Conservation (phyloP, 805 yeast genomes). For the Metschnikowia cerradonensis region DNA sequence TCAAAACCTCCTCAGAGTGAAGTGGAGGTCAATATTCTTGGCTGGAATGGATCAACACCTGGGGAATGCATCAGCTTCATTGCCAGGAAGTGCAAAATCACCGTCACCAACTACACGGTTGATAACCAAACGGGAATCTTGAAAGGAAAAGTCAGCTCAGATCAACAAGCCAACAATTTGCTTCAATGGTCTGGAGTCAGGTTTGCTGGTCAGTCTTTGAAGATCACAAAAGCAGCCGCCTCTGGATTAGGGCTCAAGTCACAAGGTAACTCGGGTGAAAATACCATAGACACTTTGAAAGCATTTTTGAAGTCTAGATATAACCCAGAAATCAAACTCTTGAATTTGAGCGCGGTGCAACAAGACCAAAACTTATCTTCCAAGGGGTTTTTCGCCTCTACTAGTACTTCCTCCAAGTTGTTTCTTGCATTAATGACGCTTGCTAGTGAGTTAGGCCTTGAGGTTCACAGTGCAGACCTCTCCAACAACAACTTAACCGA, state of each 20-base stretch:
- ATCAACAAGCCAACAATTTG: constrained; percentile 56
- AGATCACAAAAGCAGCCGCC: constrained; percentile 39
- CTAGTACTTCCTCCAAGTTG: constrained; percentile 69
- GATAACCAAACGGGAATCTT: constrained; percentile 49
- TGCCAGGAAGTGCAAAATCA: constrained; percentile 59
- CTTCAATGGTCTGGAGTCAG: constrained; percentile 67
- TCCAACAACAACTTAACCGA: constrained; percentile 60
- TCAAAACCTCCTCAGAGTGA: constrained; percentile 4
- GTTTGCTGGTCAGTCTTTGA: constrained; percentile 71
- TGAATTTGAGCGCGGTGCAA: constrained; percentile 64
- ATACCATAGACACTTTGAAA: constrained; percentile 60
- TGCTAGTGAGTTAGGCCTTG: constrained; percentile 52
- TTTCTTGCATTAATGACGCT: constrained; percentile 86
- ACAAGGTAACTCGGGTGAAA: constrained; percentile 15
- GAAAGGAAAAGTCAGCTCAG: constrained; percentile 53
- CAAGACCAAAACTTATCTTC: constrained; percentile 57
- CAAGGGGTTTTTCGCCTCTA: constrained; percentile 61
- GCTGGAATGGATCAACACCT: constrained; percentile 78
- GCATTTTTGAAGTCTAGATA: constrained; percentile 64
- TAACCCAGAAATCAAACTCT: constrained; percentile 56
- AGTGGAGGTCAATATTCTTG: constrained; percentile 24
- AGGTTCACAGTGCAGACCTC: constrained; percentile 68
- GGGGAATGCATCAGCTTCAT: constrained; percentile 68
- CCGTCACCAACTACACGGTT: constrained; percentile 48
- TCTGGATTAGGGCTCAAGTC: constrained; percentile 12